These are phyloP conservation scores for Trichoderma citrinoviride DNA, from an alignment of 2,329 filamentous ascomycete genomes.

Conservation along the genomic window DNA sequence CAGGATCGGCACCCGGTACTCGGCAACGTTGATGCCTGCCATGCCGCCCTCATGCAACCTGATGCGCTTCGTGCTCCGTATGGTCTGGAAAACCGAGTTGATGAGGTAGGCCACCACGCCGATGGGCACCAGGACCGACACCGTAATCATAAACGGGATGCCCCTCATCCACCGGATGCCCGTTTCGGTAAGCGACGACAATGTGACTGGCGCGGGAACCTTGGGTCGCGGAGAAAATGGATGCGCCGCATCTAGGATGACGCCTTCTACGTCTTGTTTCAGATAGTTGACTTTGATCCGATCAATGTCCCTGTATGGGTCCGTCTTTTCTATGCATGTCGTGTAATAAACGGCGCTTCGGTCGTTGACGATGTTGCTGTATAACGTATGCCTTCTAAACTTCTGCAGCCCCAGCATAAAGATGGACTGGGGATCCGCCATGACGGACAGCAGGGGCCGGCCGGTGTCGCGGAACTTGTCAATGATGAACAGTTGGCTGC, in stretches of 20 bases:
- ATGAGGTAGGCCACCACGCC: slow-evolving; percentile 68
- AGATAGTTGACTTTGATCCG: slow-evolving; percentile 71
- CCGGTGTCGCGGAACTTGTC: slow-evolving; percentile 82
- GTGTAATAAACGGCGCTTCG: slow-evolving; percentile 80
- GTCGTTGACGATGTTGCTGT: slow-evolving; percentile 87
- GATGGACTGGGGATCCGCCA: slow-evolving; percentile 80
- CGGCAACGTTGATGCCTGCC: slow-evolving; percentile 62
- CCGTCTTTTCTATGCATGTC: slow-evolving; percentile 69
- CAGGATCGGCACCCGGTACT: slow-evolving; percentile 73
- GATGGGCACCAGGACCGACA: slow-evolving; percentile 71
- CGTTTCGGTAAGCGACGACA: slow-evolving; percentile 36
- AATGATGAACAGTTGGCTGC: slow-evolving; percentile 81
- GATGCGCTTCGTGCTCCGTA: slow-evolving; percentile 72
- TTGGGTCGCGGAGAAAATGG: slow-evolving; percentile 55
- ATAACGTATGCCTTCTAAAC: slow-evolving; percentile 76
- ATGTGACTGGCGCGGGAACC: slow-evolving; percentile 28
- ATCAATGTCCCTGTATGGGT: slow-evolving; percentile 70
- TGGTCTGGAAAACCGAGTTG: slow-evolving; percentile 74
- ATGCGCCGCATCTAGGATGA: slow-evolving; percentile 67
- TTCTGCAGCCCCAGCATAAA: slow-evolving; percentile 76
- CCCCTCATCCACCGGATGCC: slow-evolving; percentile 44
- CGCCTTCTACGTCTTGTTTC: slow-evolving; percentile 65
- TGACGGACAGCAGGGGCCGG: slow-evolving; percentile 73
- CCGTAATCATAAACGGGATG: slow-evolving; percentile 61
- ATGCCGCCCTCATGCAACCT: slow-evolving; percentile 70